Percentiles rank a stretch among this genome's conserved stretches.
phyloP scores from a whole-genome alignment of 805 yeast genomes.

The Danielia reshetovae region DNA sequence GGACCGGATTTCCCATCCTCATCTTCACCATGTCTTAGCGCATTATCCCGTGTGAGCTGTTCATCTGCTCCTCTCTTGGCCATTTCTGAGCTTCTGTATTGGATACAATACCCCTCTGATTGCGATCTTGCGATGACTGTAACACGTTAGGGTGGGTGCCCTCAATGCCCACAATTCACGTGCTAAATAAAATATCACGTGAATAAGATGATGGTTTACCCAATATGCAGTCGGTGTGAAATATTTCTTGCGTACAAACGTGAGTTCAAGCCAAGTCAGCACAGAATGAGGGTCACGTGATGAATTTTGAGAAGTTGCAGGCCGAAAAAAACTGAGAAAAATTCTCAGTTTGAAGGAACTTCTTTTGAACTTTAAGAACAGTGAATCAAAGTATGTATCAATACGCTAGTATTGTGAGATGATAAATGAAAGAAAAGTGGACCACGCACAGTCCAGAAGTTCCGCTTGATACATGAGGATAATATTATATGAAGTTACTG shows the following conservation, averaged over 20 bases:
- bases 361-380: conserved; percentile 23
- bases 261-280: too few relatives aligned
- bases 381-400: conserved; percentile 26
- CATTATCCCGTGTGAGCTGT: conserved; percentile 58
- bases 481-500: too few relatives aligned
- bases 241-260: too few relatives aligned
- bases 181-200: conserved; percentile 1
- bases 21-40: conserved; percentile 11
- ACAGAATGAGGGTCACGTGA: conserved; percentile 8
- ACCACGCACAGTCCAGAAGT: too few relatives aligned
- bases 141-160: neutral
- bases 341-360: conserved; percentile 2
- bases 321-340: conserved; percentile 12
- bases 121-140: neutral
- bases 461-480: too few relatives aligned
- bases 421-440: too few relatives aligned
- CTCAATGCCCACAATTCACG: neutral
- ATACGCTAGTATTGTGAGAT: too few relatives aligned
- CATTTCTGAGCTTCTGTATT: conserved; percentile 28
- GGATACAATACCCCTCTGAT: too few relatives aligned
- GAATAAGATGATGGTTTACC: conserved; percentile 1
- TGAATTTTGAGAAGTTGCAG: neutral
- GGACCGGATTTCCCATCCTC: conserved; percentile 32
- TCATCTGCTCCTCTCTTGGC: conserved; percentile 65
- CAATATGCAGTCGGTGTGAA: too few relatives aligned